phyloP scores from a whole-genome alignment of 2,329 filamentous ascomycete species.

The Penicillium expansum region DNA sequence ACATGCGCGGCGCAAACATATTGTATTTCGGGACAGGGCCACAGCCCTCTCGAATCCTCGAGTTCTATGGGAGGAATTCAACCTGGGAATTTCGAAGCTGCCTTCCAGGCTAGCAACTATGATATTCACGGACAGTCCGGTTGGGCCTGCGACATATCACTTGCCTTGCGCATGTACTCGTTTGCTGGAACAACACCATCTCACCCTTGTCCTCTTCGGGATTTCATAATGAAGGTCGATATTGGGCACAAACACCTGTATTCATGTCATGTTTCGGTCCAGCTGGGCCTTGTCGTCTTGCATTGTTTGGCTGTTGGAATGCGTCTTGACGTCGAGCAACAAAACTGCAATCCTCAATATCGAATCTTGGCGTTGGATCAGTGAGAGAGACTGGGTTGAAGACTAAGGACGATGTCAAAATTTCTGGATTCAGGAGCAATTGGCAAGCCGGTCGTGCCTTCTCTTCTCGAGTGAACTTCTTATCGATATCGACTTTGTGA shows the following conservation, averaged over 20 bases:
- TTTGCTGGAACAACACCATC: background rate
- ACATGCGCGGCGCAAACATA: background rate
- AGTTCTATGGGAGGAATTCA: background rate
- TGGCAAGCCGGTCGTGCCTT: background rate
- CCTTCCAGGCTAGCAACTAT: background rate
- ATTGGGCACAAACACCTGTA: background rate
- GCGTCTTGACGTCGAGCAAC: background rate
- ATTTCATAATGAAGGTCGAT: background rate
- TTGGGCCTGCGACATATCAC: background rate
- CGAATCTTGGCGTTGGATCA: background rate
- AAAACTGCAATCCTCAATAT: background rate
- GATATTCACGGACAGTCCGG: background rate
- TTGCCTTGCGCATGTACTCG: background rate
- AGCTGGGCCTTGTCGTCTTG: background rate
- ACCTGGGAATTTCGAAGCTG: background rate
- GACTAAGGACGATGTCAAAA: background rate
- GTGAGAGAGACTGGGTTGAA: background rate
- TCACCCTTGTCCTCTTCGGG: background rate
- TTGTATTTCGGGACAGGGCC: background rate
- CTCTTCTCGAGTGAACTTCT: background rate
- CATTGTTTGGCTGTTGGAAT: background rate
- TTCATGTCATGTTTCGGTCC: too few relatives aligned
- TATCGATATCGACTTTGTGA: background rate
- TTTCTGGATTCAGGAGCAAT: background rate
- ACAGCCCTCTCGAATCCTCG: background rate